Base-by-base conservation (phyloP, 441 rosid genomes). In the Kokia cookei region DNA sequence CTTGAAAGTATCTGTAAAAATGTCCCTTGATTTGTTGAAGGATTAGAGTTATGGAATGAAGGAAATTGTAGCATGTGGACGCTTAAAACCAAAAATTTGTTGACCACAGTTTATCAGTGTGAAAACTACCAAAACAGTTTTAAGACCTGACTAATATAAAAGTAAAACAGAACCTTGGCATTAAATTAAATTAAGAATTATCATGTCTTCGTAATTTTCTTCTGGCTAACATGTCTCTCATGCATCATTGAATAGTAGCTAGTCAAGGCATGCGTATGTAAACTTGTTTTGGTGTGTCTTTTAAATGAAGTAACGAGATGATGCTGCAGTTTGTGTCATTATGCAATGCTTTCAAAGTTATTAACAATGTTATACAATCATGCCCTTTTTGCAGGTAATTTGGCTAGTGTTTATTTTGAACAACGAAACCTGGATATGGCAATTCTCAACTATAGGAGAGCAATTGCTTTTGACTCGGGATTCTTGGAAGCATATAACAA, bases 401-500 rank as follows among this genome's bases (percentile, higher is more conserved):
- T 96, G 88, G 98, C 98, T 75, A 91, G 93, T 80, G 86, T 87
- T 10, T 87, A 92, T 81, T 92, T 91, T 79, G 98, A 94, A 75
- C 90, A 88, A 83, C 93, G 96, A 70, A 97, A 94, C 78, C 73
- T 90, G 78, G 99, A 94, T 74, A 65, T 90, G 87, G 94, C 98
- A 61, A 92, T 96, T 80, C 81, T 88, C 72, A 91, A 94, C 76
- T 94, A 94, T 72, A 92, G 85, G 87, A 93, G 86, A 85, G 99
- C 99, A 32, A 84, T 96, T 79, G 42, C 88, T 42, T 86, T 87
- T 66, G 99, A 96, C 84, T 84, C 93, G 17, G 85, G 95, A 81
- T 94, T 90, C 84, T 77, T 94, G 83, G 99, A 96, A 90, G 99
- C 98, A 55, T 96, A 94, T 73, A 96, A 92, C 81, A 96, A 94